phyloP scores from a whole-genome alignment of 2,329 filamentous ascomycete genomes.

The Cylindrodendrum hubeiense region DNA sequence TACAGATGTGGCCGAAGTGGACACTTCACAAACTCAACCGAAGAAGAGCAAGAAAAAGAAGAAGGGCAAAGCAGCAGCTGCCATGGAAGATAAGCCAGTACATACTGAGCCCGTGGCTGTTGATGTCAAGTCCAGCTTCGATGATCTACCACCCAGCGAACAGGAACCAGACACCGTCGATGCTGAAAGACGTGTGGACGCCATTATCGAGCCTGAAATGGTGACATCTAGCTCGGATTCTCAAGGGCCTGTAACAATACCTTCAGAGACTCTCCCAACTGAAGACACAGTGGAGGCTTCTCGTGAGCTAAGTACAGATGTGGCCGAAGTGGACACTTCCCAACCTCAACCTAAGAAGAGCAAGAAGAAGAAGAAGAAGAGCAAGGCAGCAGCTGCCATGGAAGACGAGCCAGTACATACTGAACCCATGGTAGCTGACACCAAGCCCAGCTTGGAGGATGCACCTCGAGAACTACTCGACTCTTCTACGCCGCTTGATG shows the following conservation, averaged over 20 bases:
- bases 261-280: not conserved
- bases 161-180: conserved; percentile 10
- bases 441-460: conserved; percentile 14
- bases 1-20: conserved; percentile 12
- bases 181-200: conserved; percentile 9
- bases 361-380: conserved; percentile 46
- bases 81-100: conserved; percentile 19
- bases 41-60: conserved; percentile 44
- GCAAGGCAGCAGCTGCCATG: conserved; percentile 23
- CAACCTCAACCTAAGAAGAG: conserved; percentile 32
- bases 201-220: conserved; percentile 13
- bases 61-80: conserved; percentile 35
- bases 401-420: conserved; percentile 18
- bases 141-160: conserved; percentile 11
- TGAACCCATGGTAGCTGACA: conserved; percentile 7
- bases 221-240: conserved; percentile 7
- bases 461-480: not conserved
- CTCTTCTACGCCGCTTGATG: not conserved
- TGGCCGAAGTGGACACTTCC: conserved; percentile 5
- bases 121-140: conserved; percentile 6
- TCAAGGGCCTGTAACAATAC: not conserved
- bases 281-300: conserved; percentile 31
- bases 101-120: not conserved
- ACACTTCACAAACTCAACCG: conserved; percentile 18
- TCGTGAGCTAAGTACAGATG: conserved; percentile 5